Evolutionary conservation across 768 basidiomycete genomes (phyloP), one percentile per base, ranked within the genome.

Genomic region (Suillus americanus): DNA sequence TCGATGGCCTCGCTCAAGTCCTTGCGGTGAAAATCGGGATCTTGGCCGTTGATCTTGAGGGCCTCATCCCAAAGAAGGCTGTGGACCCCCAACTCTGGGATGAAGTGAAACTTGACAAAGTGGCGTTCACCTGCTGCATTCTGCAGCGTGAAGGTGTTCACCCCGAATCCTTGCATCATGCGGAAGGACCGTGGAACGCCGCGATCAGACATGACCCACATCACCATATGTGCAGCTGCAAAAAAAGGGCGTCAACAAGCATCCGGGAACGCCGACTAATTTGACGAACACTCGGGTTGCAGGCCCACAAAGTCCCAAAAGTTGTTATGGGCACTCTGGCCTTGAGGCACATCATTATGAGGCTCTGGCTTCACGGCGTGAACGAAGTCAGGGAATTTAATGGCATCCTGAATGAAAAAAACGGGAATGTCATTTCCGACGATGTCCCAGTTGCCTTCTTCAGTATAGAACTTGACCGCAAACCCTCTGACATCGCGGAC

Each of bases 101-200:
- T 85, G 81, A 86, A 91, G 75, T 95, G 92, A 74, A 94, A 95
- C 74, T 95, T 96, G 77, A 95, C 94, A 69, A 96, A 96, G 62
- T 84, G 82, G 1, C 87, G 83, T 70, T 93, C 82, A 51, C 88
- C 88, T 33, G 83, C 72, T 0, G 77, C 79, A 69, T 93, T 93
- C 63, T 91, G 70, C 37, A 95, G 81, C 3, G 90, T 88, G 74
- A 83, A 96, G 0, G 93, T 92, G 76, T 97, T 94, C 55, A 96
- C 92, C 2, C 91, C 90, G 60, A 92, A 91, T 8, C 89, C 95
- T 78, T 94, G 91, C 87, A 96, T 92, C 88, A 91, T 93, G 62
- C 94, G 85, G 75, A 80, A 90, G 6, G 92, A 94, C 23, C 94
- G 88, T 16, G 94, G 95, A 64, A 97, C 87, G 4, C 83, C 86